Evolutionary conservation across 495 filamentous ascomycete genomes (phyloP).

Genomic region (Trichoderma erinaceum): DNA sequence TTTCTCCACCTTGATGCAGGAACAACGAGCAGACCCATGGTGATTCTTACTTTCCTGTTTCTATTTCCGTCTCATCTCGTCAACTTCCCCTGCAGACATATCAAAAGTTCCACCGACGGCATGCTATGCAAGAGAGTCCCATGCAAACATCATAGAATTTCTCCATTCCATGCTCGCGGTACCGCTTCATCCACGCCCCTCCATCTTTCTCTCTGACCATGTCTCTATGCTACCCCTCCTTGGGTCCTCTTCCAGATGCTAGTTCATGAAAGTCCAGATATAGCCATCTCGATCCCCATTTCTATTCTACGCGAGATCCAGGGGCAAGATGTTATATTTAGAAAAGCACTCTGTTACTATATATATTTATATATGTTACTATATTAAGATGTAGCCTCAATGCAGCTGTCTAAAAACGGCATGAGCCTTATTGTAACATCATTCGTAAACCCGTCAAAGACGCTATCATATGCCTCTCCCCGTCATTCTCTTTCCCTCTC

Average conservation of each 20-base stretch:
- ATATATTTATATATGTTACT: neutral
- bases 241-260: neutral
- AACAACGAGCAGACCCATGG: neutral
- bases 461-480: neutral
- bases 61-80: neutral
- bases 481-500: neutral
- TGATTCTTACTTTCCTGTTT: neutral
- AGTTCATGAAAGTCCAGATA: neutral
- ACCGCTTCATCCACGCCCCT: conserved; percentile 8
- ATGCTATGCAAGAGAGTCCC: neutral
- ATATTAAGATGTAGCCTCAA: conserved; percentile 10
- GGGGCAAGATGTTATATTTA: neutral
- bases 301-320: neutral
- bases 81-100: neutral
- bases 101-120: neutral
- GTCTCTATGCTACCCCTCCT: neutral
- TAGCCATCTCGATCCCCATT: conserved; percentile 3
- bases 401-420: neutral
- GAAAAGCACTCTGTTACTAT: neutral
- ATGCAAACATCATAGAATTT: neutral
- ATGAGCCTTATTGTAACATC: conserved; percentile 8
- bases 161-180: neutral
- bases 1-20: neutral
- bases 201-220: neutral
- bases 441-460: neutral